Evolutionary conservation across 1,284 basidiomycete genomes (phyloP), one percentile per base, ranked within the genome.

Genomic region (Ganoderma lucidum): DNA sequence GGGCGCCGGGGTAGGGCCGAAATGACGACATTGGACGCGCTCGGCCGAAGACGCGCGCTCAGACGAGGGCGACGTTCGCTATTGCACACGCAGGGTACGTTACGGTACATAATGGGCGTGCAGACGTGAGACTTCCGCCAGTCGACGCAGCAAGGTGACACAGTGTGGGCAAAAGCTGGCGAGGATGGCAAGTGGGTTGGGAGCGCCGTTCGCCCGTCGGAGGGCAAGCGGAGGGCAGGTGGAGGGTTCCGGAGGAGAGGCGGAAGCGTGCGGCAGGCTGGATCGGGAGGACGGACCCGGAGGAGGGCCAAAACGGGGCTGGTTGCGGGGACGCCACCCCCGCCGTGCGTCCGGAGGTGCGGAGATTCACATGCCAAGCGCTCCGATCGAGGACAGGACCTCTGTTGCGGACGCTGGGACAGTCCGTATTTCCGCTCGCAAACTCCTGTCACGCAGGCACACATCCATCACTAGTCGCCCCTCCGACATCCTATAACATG

Each of bases 261-360:
- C 71, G 71, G 71, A 71, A 71, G 10, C 35, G 64, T 60, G 70
- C 68, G 67, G 67, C 64, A 59, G 64, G 23, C 39, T 30, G 55
- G 45, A 63, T 44, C 56, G 58, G 64, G 60, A 59, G 30, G 51
- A 59, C 63, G 64, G 65, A 63, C 19, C 39, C 45, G 48, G 48
- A 39, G 39, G 35, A 23, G 61, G 30, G 32, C 58, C 56, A 23
- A 23, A 45, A 17, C 28, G 32, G 56, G 42, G 35, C 55, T 5
- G 6, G 44, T 60, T 48, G 58, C 58, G 65, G 65, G 60, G 19
- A 56, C 14, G 30, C 44, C 35, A 35, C 48, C 42, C 59, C 62
- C 58, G 48, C 60, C 39, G 37, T 41, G 67, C 58, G 61, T 63
- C 55, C 45, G 45, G 45, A 17, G 62, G 65, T 51, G 63, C 42